phyloP scores from a whole-genome alignment of 2,329 filamentous ascomycete species.

The Clarireedia sp. region DNA sequence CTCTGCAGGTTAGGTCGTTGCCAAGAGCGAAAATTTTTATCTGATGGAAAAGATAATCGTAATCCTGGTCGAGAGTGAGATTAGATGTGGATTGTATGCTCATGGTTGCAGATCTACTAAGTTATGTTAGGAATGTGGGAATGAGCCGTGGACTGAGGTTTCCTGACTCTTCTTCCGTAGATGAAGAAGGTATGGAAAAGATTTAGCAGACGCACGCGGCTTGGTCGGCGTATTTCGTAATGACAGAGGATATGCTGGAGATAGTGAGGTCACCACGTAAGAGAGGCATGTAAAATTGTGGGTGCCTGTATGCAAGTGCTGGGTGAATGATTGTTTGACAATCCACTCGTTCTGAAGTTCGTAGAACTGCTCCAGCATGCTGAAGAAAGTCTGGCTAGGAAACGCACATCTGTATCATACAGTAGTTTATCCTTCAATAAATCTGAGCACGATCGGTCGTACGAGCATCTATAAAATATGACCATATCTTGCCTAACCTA shows the following conservation, averaged over 20 bases:
- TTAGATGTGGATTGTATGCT: background rate
- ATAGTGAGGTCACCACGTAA: background rate
- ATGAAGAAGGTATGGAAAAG: background rate
- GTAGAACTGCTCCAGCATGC: background rate
- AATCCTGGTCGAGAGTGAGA: background rate
- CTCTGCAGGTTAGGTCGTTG: background rate
- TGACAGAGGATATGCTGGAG: background rate
- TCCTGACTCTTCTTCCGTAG: background rate
- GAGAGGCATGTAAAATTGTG: background rate
- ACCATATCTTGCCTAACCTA: too few relatives aligned
- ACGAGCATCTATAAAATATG: too few relatives aligned
- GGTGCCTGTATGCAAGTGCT: background rate
- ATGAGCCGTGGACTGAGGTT: background rate
- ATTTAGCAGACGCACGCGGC: background rate
- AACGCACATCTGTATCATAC: too few relatives aligned
- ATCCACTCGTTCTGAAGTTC: background rate
- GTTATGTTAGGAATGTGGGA: background rate
- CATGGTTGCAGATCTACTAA: slow-evolving; percentile 3
- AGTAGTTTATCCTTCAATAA: too few relatives aligned
- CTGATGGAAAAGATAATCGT: slow-evolving; percentile 10
- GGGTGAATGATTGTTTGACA: background rate
- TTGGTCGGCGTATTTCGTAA: background rate
- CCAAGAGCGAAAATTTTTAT: slow-evolving; percentile 7
- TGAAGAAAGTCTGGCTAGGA: background rate
- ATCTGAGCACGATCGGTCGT: too few relatives aligned